Conservation (phyloP, 2,329 filamentous ascomycete species). For the Xylariaceae sp. region DNA sequence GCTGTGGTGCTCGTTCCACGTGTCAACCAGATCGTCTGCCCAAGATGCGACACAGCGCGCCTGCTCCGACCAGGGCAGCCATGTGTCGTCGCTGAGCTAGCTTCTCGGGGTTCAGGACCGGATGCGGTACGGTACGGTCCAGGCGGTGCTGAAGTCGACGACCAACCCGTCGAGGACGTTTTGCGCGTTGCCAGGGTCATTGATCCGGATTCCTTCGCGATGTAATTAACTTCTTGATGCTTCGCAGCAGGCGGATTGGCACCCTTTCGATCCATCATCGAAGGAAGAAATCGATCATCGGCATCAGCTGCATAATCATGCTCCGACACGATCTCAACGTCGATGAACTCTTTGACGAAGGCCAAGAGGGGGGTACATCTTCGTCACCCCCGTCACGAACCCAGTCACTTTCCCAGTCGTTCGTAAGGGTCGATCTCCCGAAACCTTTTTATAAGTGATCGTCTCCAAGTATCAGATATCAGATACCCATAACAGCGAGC, state of each 20-base stretch:
- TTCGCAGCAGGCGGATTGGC: too few species aligned
- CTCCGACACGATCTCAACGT: background rate
- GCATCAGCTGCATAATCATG: background rate
- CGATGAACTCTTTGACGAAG: conserved; percentile 3
- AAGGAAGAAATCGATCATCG: too few species aligned
- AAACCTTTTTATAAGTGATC: background rate
- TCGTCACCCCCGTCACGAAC: background rate
- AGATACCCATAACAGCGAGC: conserved; percentile 3
- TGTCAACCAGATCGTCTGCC: too few species aligned
- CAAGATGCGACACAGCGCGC: too few species aligned
- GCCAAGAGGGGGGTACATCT: background rate
- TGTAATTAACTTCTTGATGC: too few species aligned
- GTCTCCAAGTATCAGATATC: background rate
- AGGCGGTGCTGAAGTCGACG: conserved; percentile 6
- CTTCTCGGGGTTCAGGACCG: too few species aligned
- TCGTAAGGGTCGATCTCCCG: background rate
- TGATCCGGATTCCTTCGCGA: too few species aligned
- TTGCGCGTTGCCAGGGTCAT: background rate
- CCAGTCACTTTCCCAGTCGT: conserved; percentile 3
- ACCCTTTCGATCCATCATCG: too few species aligned
- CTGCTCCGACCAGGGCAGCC: too few species aligned
- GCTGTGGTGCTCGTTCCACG: too few species aligned
- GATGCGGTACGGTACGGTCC: conserved; percentile 5
- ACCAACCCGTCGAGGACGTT: conserved; percentile 3
- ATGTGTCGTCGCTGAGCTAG: too few species aligned